Percentiles rank a stretch among this genome's conserved stretches.
Conservation (phyloP, 2,329 filamentous ascomycete species). For the Pseudofabraea citricarpa region DNA sequence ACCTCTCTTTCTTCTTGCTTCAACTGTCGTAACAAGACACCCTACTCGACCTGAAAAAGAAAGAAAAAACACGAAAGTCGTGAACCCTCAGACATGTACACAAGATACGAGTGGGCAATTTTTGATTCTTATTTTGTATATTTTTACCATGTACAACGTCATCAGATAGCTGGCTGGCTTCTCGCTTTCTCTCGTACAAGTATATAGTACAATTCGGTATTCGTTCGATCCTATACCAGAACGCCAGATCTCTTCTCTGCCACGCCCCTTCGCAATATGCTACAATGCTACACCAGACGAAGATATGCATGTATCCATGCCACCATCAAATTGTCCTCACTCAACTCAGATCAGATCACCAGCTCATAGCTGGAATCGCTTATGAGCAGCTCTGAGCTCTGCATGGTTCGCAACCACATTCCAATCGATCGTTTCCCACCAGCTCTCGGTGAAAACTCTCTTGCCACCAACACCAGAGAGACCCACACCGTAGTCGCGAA, state of each 20-base stretch:
- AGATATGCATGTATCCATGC: neutral
- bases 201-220: too few relatives aligned
- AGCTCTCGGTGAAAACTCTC: constrained; percentile 66
- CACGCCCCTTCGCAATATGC: neutral
- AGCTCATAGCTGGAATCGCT: neutral
- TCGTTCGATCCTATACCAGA: constrained; percentile 2
- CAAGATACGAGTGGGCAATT: too few relatives aligned
- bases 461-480: constrained; percentile 63
- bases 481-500: constrained; percentile 70
- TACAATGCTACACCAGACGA: neutral
- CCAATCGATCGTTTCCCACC: constrained; percentile 93
- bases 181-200: too few relatives aligned
- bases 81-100: too few relatives aligned
- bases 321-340: neutral
- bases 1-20: too few relatives aligned
- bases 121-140: too few relatives aligned
- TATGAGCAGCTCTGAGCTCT: neutral
- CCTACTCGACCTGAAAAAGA: too few relatives aligned
- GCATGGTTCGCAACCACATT: constrained; percentile 50
- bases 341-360: neutral
- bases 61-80: too few relatives aligned
- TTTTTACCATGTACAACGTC: too few relatives aligned
- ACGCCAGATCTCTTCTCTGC: neutral
- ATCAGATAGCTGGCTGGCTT: too few relatives aligned
- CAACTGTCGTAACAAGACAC: too few relatives aligned